Base-by-base conservation (phyloP, 2,329 filamentous ascomycete species). In the Myriosclerotinia duriaeana region DNA sequence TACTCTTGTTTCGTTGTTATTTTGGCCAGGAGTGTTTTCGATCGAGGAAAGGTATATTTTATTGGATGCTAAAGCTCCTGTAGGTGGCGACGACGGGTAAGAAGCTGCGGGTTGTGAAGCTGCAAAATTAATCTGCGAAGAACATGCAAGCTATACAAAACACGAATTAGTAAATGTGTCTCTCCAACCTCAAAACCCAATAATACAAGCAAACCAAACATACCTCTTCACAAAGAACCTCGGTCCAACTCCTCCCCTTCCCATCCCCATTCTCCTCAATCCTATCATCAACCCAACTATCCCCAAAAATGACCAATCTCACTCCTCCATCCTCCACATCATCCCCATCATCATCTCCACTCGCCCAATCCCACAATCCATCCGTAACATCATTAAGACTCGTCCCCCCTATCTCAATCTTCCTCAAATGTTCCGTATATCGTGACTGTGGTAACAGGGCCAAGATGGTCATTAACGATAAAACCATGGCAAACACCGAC, bases 281-380 rank as follows among this genome's bases (percentile, higher is more conserved):
- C 2, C 20, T 54, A 69, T 73, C 69, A 69, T 74, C 74, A 6
- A 73, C 73, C 74, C 74, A 76, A 36, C 69, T 72, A 64, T 76
- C 74, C 3, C 75, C 75, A 66, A 76, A 76, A 55, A 76, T 70
- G 6, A 76, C 73, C 48, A 76, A 54, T 42, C 72, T 66, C 11
- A 72, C 38, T 2, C 69, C 70, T 15, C 64, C 68, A 6, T 56
- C 53, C 26, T 66, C 64, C 7, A 61, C 69, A 6, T 64, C 53
- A 3, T 60, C 54, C 14, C 50, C 56, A 6, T 63, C 64, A 40
- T 63, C 64, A 55, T 66, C 67, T 9, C 66, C 64, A 38, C 53
- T 38, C 1, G 65, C 69, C 72, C 72, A 74, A 26, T 61, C 66
- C 72, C 71, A 74, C 8, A 72, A 36, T 20, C 54, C 36, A 46